Evolutionary conservation across 2,329 filamentous ascomycete species (phyloP), one percentile per base, ranked within the genome.

Genomic region (Dothiorella sarmentorum): DNA sequence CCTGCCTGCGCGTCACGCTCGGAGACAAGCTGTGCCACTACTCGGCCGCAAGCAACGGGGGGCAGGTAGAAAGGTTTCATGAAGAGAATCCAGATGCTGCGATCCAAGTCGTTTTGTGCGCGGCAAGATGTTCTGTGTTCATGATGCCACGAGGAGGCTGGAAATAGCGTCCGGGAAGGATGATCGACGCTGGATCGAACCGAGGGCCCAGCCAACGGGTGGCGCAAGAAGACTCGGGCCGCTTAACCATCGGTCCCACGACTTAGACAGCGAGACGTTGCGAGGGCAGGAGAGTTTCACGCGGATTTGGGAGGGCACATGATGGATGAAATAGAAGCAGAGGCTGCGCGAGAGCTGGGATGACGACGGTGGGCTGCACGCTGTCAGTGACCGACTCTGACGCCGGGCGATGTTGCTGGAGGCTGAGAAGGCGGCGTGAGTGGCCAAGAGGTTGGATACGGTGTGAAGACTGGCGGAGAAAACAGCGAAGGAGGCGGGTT

Each of bases 151-250:
- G 20, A 29, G 22, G 15, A 45, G 43, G 26, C 13, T 31, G 43
- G 43, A 45, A 45, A 15, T 17, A 45, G 43, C 24, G 26, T 26
- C 9, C 15, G 15, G 43, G 24, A 10, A 29, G 43, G 43, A 45
- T 45, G 35, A 53, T 53, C 24, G n/a, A 37, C 47, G 47, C 31
- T 40, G 33, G 35, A 40, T n/a, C 29, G 47, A 11, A 24, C 33
- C 31, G 11, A 17, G 15, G 18, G 31, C 7, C 33, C 20, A 31
- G 47, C 47, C 18, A 7, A 26, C 49, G 49, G 49, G 49, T 53
- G 49, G 49, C 49, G 49, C 49, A 53, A 29, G 33, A 52, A 40
- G 47, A 15, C 24, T 22, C 45, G 37, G 45, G 20, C n/a, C 33
- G n/a, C n/a, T n/a, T n/a, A n/a, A n/a, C n/a, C n/a, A n/a, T n/a